Evolutionary conservation across 2,329 filamentous ascomycete genomes (phyloP), one percentile per base, ranked within the genome.

Genomic region (Diaporthe vaccinii): DNA sequence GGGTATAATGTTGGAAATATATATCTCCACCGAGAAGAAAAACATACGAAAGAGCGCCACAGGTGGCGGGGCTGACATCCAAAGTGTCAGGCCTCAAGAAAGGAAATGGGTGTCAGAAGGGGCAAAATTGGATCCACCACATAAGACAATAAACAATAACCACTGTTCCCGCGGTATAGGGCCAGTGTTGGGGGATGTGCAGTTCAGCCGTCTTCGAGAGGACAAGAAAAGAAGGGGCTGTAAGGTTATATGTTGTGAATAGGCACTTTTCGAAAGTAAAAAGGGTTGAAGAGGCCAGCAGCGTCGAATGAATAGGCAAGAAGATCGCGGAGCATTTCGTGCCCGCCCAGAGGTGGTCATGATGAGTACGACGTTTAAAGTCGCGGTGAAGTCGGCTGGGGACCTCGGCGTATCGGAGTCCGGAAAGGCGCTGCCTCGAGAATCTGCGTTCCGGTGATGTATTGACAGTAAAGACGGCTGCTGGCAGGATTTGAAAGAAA

Each of bases 111-210:
- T 65, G 31, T 51, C 28, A 22, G 31, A 39, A 55, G 20, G 28
- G 57, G 46, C 34, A 39, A 67, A 31, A 12, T 55, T 62, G 55
- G 36, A 49, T 71, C 55, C 72, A 68, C 75, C 67, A 51, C 34
- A 72, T 72, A 67, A 76, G 58, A 76, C 75, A 76, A 74, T 76
- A 74, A 74, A 76, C 75, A 76, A 67, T 76, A 76, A 71, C 51
- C 53, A 72, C 59, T 74, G 34, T 28, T 57, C 28, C 34, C 67
- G 39, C 17, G 41, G 58, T 67, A 75, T 22, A 34, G 4, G 58
- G 36, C 20, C 68, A 72, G 51, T 61, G 72, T 36, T 67, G 68
- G 59, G n/a, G 34, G 65, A 76, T 76, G 28, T 76, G 71, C 72
- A 75, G 25, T 69, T 46, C 39, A 61, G 34, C 49, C 36, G 34